Evolutionary conservation across 352 stramenopile genomes (phyloP).

Genomic region (Globisporangium carolinianum): DNA sequence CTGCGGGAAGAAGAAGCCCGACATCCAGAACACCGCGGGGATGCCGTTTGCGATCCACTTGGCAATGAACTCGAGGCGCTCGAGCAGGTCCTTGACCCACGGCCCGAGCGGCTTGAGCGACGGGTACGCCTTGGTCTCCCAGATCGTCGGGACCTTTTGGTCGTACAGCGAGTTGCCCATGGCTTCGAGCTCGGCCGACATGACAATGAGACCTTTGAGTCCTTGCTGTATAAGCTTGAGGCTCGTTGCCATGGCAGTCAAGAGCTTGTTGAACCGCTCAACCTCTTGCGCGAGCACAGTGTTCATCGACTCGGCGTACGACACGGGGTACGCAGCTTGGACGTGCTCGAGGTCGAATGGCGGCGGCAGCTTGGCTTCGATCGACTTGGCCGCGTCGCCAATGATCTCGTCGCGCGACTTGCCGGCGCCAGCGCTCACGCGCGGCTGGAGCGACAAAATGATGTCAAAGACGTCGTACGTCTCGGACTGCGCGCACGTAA

Average conservation of each 20-base stretch:
- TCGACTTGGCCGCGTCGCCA: slow-evolving; percentile 56
- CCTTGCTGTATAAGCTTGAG: slow-evolving; percentile 66
- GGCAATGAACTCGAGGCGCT: slow-evolving; percentile 63
- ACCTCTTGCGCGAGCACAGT: slow-evolving; percentile 89
- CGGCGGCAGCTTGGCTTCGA: slow-evolving; percentile 50
- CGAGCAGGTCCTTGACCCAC: slow-evolving; percentile 86
- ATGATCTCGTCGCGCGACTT: slow-evolving; percentile 80
- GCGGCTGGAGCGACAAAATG: slow-evolving; percentile 73
- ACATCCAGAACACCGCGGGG: slow-evolving; percentile 85
- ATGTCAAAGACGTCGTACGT: slow-evolving; percentile 86
- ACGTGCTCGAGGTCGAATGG: slow-evolving; percentile 80
- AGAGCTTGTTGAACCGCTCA: slow-evolving; percentile 78
- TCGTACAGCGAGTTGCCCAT: slow-evolving; percentile 86
- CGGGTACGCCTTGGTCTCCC: slow-evolving; percentile 87
- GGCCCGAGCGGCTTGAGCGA: slow-evolving; percentile 85
- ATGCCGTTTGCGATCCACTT: slow-evolving; percentile 75
- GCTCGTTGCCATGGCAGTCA: slow-evolving; percentile 57
- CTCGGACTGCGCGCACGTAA: slow-evolving; percentile 89
- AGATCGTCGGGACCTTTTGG: slow-evolving; percentile 84
- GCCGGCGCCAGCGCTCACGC: slow-evolving; percentile 52
- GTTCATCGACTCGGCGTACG: slow-evolving; percentile 94
- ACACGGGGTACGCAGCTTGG: slow-evolving; percentile 80
- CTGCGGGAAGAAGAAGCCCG: slow-evolving; percentile 90
- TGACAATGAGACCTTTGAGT: slow-evolving; percentile 77
- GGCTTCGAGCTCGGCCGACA: slow-evolving; percentile 78